phyloP scores from a whole-genome alignment of 2,329 filamentous ascomycete species.

The Cercospora sojina region DNA sequence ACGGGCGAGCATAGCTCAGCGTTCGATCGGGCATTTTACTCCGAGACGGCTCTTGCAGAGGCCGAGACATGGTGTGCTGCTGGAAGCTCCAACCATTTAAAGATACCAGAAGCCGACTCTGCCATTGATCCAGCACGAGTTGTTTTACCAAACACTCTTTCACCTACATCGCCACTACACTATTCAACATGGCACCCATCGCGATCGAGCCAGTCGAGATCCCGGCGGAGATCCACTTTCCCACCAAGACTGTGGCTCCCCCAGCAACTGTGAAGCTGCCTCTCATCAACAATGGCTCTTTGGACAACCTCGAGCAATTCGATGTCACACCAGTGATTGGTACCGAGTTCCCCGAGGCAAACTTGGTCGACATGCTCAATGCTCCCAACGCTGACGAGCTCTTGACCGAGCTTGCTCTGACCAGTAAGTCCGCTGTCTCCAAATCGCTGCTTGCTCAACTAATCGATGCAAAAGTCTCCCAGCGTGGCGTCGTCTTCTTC shows the following conservation, averaged over 20 bases:
- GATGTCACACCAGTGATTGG: conserved; percentile 57
- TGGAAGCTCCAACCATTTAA: background rate
- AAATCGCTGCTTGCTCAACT: background rate
- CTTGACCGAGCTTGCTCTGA: conserved; percentile 19
- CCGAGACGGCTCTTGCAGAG: background rate
- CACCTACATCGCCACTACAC: background rate
- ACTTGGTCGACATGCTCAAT: conserved; percentile 60
- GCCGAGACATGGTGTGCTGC: background rate
- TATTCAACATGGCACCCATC: conserved; percentile 1
- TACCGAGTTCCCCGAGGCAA: conserved; percentile 57
- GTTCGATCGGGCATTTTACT: background rate
- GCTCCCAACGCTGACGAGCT: conserved; percentile 29
- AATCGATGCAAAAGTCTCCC: conserved; percentile 54
- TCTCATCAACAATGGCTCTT: background rate
- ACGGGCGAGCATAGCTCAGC: background rate
- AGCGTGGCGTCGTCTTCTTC: conserved; percentile 70
- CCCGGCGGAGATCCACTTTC: background rate
- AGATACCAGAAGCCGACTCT: background rate
- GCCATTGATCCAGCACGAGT: background rate
- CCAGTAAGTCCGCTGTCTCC: conserved; percentile 2
- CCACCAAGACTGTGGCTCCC: background rate
- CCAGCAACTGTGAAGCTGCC: background rate
- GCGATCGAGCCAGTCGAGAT: background rate
- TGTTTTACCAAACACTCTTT: background rate
- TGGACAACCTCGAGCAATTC: background rate